Evolutionary conservation across 306 rosid genomes (phyloP).

Genomic region (Vigna angularis): DNA sequence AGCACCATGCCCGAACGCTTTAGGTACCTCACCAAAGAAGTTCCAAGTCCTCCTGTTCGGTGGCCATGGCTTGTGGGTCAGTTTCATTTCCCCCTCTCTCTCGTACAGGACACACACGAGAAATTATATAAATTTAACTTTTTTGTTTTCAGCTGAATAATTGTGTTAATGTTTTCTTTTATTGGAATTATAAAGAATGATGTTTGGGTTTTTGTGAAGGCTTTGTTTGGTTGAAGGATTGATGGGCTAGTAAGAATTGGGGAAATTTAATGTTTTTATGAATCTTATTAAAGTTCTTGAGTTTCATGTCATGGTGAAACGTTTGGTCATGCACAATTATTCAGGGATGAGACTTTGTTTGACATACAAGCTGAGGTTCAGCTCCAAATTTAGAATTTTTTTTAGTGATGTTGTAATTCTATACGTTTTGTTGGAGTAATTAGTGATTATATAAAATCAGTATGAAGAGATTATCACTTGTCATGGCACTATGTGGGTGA

Average conservation of each 20-base stretch:
- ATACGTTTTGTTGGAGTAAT: constrained; percentile 6
- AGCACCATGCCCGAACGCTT: constrained; percentile 90
- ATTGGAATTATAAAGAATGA: neutral
- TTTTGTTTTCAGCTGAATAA: neutral
- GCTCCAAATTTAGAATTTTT: neutral
- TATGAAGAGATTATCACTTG: neutral
- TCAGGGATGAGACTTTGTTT: neutral
- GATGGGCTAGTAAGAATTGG: neutral
- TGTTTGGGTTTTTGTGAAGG: neutral
- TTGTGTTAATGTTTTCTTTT: neutral
- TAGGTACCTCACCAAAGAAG: constrained; percentile 71
- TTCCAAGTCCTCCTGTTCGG: constrained; percentile 69
- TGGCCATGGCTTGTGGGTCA: constrained; percentile 91
- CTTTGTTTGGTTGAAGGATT: neutral
- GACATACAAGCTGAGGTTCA: constrained; percentile 27
- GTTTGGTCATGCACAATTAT: neutral
- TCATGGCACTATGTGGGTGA: neutral
- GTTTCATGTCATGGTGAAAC: constrained; percentile 11
- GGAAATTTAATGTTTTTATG: neutral
- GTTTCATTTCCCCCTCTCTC: constrained; percentile 2
- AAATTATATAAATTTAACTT: neutral
- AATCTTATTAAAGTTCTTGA: neutral
- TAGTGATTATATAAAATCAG: neutral
- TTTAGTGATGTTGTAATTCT: neutral
- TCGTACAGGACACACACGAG: neutral